Percentiles rank a stretch among this genome's conserved stretches.
These are phyloP conservation scores for Magnusiomyces ingens DNA, from an alignment of 1,139 yeast genomes.

Conservation along the genomic window DNA sequence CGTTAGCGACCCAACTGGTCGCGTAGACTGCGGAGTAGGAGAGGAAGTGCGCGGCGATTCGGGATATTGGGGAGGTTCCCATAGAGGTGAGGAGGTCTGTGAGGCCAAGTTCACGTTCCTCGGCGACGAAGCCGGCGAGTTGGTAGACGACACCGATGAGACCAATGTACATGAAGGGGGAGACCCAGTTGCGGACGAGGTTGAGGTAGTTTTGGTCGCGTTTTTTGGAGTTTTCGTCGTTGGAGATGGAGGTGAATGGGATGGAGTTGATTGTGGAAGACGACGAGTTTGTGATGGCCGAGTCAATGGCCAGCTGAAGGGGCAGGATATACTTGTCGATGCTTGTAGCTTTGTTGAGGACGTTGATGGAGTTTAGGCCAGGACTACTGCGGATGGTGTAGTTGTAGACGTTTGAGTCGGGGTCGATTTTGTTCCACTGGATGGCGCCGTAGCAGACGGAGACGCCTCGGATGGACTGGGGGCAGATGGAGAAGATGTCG, in stretches of 20 bases:
- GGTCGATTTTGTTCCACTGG: slow-evolving; percentile 29
- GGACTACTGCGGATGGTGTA: slow-evolving; percentile 34
- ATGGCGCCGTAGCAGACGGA: slow-evolving; percentile 33
- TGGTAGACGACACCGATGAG: slow-evolving; percentile 36
- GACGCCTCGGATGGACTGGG: slow-evolving; percentile 31
- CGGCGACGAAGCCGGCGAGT: slow-evolving; percentile 31
- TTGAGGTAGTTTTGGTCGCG: slow-evolving; percentile 27
- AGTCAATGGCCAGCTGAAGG: slow-evolving; percentile 35
- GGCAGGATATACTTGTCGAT: slow-evolving; percentile 31
- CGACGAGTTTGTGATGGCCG: slow-evolving; percentile 27
- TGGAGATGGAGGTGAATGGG: slow-evolving; percentile 29
- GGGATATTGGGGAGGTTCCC: slow-evolving; percentile 28
- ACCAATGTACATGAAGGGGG: slow-evolving; percentile 33
- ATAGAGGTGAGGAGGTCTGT: slow-evolving; percentile 29
- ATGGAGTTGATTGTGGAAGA: slow-evolving; percentile 27
- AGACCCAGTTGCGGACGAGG: slow-evolving; percentile 28
- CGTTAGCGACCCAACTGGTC: slow-evolving; percentile 32
- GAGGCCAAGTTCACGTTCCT: slow-evolving; percentile 32
- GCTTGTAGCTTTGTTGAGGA: slow-evolving; percentile 25
- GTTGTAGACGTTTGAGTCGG: slow-evolving; percentile 24
- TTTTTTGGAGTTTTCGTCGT: slow-evolving; percentile 22
- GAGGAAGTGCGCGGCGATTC: slow-evolving; percentile 26
- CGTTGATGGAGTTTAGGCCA: slow-evolving; percentile 27
- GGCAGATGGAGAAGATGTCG: slow-evolving; percentile 28
- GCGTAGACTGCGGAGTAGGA: slow-evolving; percentile 29